Evolutionary conservation across 2,329 filamentous ascomycete genomes (phyloP).

Genomic region (Colletotrichum lini): DNA sequence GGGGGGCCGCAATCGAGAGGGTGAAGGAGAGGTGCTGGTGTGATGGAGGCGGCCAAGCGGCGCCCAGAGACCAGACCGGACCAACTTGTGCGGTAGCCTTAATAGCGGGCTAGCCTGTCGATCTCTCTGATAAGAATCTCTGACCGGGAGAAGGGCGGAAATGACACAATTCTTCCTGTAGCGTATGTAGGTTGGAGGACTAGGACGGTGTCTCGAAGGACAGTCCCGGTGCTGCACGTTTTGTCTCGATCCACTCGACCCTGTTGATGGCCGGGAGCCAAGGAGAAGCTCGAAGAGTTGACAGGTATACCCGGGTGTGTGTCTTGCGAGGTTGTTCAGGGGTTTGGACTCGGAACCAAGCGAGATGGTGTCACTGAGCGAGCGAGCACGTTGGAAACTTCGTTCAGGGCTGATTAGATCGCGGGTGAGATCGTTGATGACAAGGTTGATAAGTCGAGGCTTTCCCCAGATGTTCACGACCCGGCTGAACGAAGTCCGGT

Average conservation of each 20-base stretch:
- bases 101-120: slow-evolving; percentile 35
- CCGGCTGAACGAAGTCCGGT: not conserved
- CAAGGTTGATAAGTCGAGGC: not conserved
- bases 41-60: slow-evolving; percentile 32
- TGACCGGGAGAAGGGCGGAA: slow-evolving; percentile 26
- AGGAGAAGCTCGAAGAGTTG: slow-evolving; percentile 3
- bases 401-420: slow-evolving; percentile 1
- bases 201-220: slow-evolving; percentile 10
- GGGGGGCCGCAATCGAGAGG: slow-evolving; percentile 13
- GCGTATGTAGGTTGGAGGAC: slow-evolving; percentile 8
- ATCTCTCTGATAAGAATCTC: slow-evolving; percentile 37
- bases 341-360: not conserved
- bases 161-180: slow-evolving; percentile 37
- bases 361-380: not conserved
- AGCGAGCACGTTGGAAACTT: not conserved
- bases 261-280: not conserved
- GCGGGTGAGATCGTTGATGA: not conserved
- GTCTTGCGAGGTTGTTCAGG: not conserved
- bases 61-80: slow-evolving; percentile 22
- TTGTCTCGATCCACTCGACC: slow-evolving; percentile 4
- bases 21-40: slow-evolving; percentile 20
- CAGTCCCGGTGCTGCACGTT: slow-evolving; percentile 15
- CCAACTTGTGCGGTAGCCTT: slow-evolving; percentile 36
- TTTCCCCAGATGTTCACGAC: not conserved
- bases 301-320: not conserved